phyloP scores from a whole-genome alignment of 345 rosid species.

The Euphorbia tirucalli region DNA sequence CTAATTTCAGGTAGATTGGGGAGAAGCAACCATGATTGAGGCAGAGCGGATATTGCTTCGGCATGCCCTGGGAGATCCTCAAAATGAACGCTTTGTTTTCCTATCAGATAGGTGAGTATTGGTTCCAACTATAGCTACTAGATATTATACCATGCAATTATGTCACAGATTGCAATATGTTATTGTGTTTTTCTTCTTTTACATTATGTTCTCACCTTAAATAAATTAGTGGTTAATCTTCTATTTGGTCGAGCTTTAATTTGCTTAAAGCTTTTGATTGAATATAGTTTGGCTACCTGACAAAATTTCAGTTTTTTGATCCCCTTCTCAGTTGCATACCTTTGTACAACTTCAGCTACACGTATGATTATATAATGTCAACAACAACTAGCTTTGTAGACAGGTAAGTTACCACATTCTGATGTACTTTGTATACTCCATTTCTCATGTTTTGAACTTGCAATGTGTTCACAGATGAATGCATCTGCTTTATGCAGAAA shows the following conservation, averaged over 20 bases:
- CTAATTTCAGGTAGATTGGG: slow-evolving; percentile 89
- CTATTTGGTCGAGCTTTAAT: neutral
- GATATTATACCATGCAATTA: neutral
- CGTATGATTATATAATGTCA: slow-evolving; percentile 84
- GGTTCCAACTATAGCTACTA: slow-evolving; percentile 3
- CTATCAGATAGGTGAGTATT: slow-evolving; percentile 82
- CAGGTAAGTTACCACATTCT: slow-evolving; percentile 60
- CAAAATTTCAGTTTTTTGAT: slow-evolving; percentile 34
- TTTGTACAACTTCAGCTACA: slow-evolving; percentile 89
- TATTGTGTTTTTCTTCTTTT: neutral
- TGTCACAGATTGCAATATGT: neutral
- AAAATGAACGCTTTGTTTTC: slow-evolving; percentile 81
- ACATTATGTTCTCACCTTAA: neutral
- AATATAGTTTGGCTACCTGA: slow-evolving; percentile 26
- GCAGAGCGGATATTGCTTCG: slow-evolving; percentile 92
- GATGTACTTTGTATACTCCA: too few species aligned
- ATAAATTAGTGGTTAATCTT: neutral
- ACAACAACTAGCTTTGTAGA: slow-evolving; percentile 87
- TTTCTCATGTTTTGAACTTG: too few species aligned
- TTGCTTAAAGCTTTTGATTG: neutral
- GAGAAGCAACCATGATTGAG: slow-evolving; percentile 88
- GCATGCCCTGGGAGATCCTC: slow-evolving; percentile 79
- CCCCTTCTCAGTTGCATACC: slow-evolving; percentile 94
- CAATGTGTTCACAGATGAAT: neutral
- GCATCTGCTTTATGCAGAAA: neutral